phyloP scores from a whole-genome alignment of 2,329 filamentous ascomycete genomes.

The Harringtonia aguacate region DNA sequence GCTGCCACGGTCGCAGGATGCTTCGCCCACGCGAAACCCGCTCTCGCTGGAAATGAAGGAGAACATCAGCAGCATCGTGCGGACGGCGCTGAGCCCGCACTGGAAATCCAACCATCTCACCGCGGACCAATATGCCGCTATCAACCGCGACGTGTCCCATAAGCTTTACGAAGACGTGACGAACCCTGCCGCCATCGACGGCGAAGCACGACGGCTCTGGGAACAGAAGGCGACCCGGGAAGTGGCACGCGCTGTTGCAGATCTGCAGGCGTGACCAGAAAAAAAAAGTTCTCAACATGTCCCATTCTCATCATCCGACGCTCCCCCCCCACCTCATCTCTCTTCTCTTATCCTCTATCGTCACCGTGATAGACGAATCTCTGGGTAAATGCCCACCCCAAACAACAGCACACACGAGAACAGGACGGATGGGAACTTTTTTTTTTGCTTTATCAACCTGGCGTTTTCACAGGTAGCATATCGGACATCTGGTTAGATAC shows the following conservation, averaged over 20 bases:
- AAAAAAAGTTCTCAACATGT: no score
- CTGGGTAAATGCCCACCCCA: no score
- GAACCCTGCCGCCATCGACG: conserved; percentile 46
- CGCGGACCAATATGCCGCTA: conserved; percentile 82
- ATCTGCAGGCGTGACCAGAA: conserved; percentile 31
- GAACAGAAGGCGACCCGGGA: conserved; percentile 69
- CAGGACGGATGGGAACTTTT: neutral
- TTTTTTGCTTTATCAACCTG: no score
- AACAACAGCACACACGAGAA: neutral
- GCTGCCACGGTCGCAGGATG: conserved; percentile 44
- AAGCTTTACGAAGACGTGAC: conserved; percentile 68
- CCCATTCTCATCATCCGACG: no score
- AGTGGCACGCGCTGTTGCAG: conserved; percentile 63
- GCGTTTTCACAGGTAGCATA: no score
- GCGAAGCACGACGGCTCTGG: conserved; percentile 57
- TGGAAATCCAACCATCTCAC: conserved; percentile 72
- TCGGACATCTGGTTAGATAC: no score
- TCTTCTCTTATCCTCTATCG: no score
- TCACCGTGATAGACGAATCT: no score
- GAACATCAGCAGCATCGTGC: conserved; percentile 81
- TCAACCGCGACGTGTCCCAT: conserved; percentile 82
- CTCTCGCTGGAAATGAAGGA: conserved; percentile 79
- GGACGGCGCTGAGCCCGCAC: conserved; percentile 67
- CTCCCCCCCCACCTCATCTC: no score
- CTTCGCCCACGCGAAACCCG: conserved; percentile 52